phyloP scores from a whole-genome alignment of 2,329 filamentous ascomycete species.

The Talaromyces sp. region DNA sequence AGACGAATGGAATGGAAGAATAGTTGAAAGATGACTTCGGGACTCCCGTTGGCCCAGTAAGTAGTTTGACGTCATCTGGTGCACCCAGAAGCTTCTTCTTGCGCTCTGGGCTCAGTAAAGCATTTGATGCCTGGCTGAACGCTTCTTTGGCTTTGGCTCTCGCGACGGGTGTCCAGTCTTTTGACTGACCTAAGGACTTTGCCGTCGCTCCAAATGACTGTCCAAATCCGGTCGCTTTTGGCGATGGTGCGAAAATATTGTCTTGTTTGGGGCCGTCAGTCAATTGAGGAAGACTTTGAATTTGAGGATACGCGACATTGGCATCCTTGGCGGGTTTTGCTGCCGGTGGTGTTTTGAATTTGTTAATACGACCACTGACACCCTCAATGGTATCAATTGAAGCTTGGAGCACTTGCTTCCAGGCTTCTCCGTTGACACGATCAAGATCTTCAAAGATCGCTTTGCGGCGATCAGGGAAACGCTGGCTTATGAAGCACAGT shows the following conservation, averaged over 20 bases:
- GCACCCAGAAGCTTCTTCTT: constrained; percentile 38
- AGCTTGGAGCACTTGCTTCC: constrained; percentile 70
- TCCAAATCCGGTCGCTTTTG: constrained; percentile 37
- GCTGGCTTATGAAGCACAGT: constrained; percentile 71
- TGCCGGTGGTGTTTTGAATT: constrained; percentile 49
- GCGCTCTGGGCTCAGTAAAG: constrained; percentile 39
- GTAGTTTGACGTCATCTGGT: constrained; percentile 37
- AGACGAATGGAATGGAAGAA: constrained; percentile 49
- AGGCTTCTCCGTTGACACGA: constrained; percentile 72
- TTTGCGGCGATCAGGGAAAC: constrained; percentile 71
- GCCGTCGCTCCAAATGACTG: constrained; percentile 44
- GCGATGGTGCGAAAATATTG: constrained; percentile 46
- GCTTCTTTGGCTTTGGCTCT: constrained; percentile 37
- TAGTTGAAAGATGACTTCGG: constrained; percentile 41
- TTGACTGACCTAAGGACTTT: constrained; percentile 45
- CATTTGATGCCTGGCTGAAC: constrained; percentile 39
- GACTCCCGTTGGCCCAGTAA: constrained; percentile 26
- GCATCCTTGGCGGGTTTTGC: constrained; percentile 44
- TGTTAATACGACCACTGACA: constrained; percentile 65
- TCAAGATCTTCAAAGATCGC: constrained; percentile 86
- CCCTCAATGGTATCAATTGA: constrained; percentile 68
- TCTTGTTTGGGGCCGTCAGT: constrained; percentile 48
- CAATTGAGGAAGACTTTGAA: constrained; percentile 51
- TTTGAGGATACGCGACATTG: constrained; percentile 24
- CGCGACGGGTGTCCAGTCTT: constrained; percentile 44